phyloP scores from a whole-genome alignment of 768 basidiomycete genomes.

The Russula sp. region DNA sequence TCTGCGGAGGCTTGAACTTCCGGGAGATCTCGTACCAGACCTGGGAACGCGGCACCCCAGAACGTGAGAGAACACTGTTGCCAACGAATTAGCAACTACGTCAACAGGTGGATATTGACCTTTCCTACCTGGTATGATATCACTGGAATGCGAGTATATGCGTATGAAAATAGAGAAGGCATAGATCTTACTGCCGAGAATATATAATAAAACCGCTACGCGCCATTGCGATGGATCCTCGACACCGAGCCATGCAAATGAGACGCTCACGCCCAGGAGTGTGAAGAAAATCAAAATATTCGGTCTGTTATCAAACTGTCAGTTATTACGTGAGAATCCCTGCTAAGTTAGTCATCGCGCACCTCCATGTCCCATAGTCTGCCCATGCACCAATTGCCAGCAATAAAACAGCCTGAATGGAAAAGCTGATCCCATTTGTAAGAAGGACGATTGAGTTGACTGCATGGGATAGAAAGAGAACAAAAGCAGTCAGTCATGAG shows the following conservation, averaged over 20 bases:
- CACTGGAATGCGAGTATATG: slow-evolving; percentile 33
- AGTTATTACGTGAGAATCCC: background rate
- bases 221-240: slow-evolving; percentile 58
- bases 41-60: slow-evolving; percentile 80
- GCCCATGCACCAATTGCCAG: slow-evolving; percentile 70
- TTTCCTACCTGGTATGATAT: slow-evolving; percentile 58
- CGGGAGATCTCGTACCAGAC: slow-evolving; percentile 60
- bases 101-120: background rate
- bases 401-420: slow-evolving; percentile 61
- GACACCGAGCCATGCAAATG: slow-evolving; percentile 74
- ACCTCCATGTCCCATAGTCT: slow-evolving; percentile 79
- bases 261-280: slow-evolving; percentile 53
- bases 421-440: slow-evolving; percentile 75
- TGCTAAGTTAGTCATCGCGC: background rate
- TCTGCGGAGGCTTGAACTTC: slow-evolving; percentile 51
- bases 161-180: background rate
- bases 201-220: slow-evolving; percentile 52
- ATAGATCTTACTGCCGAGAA: slow-evolving; percentile 48
- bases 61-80: slow-evolving; percentile 61
- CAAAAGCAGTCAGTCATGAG: background rate
- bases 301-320: slow-evolving; percentile 36
- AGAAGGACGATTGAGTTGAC: slow-evolving; percentile 73
- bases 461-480: slow-evolving; percentile 23
- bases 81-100: background rate
- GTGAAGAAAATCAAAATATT: slow-evolving; percentile 76